Conservation (phyloP, 2,329 filamentous ascomycete genomes). For the Aureobasidium sp. region DNA sequence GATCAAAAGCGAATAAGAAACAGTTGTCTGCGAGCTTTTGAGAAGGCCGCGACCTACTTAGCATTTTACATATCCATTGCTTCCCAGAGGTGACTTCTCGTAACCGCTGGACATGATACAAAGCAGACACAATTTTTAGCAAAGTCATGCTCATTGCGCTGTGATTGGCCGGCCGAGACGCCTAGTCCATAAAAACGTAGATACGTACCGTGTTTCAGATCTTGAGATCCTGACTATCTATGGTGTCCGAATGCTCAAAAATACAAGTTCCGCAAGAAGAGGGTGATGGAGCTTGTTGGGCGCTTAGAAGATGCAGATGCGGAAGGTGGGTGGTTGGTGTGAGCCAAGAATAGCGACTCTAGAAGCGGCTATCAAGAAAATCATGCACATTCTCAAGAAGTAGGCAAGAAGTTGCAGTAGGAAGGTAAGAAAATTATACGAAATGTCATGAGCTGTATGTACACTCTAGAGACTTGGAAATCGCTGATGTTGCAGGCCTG, state of each 20-base stretch:
- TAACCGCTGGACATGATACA: background rate
- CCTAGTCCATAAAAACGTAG: background rate
- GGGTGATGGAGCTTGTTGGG: background rate
- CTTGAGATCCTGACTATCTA: background rate
- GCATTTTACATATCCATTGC: background rate
- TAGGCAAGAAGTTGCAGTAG: background rate
- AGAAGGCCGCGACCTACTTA: background rate
- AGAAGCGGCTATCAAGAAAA: background rate
- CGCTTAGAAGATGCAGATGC: background rate
- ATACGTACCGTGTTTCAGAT: background rate
- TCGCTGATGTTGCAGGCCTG: background rate
- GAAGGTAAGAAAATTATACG: background rate
- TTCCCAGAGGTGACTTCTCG: too few species aligned
- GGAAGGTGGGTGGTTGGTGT: background rate
- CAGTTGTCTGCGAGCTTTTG: too few species aligned
- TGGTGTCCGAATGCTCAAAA: background rate
- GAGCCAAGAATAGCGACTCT: slow-evolving; percentile 1
- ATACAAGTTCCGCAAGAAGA: background rate
- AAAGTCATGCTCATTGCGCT: background rate
- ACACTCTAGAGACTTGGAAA: background rate
- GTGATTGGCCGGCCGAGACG: background rate
- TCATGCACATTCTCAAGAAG: too few species aligned
- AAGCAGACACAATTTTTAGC: background rate
- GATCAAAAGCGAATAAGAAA: background rate
- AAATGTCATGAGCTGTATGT: background rate